These are phyloP conservation scores for Alternaria ethzedia DNA, from an alignment of 2,329 filamentous ascomycete genomes.

Conservation along the genomic window DNA sequence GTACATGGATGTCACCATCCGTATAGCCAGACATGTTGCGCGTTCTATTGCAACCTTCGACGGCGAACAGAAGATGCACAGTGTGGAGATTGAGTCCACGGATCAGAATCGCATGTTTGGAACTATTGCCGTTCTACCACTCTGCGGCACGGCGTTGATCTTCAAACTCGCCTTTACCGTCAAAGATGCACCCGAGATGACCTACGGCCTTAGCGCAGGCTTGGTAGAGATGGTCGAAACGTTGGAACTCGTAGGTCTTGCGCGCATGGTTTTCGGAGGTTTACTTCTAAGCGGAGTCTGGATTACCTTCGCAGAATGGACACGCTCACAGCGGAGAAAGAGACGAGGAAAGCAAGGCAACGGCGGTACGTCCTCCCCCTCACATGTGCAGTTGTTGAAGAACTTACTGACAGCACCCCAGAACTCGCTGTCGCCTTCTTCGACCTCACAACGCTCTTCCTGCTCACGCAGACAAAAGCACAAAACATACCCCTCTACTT, in stretches of 20 bases:
- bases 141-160: slow-evolving; percentile 67
- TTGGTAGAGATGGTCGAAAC: slow-evolving; percentile 57
- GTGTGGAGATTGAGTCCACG: slow-evolving; percentile 28
- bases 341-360: slow-evolving; percentile 22
- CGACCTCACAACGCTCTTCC: slow-evolving; percentile 75
- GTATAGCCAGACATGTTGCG: slow-evolving; percentile 49
- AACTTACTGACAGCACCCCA: slow-evolving; percentile 26
- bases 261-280: slow-evolving; percentile 47
- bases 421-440: slow-evolving; percentile 58
- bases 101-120: slow-evolving; percentile 41
- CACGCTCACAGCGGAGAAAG: slow-evolving; percentile 25
- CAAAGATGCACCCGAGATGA: slow-evolving; percentile 84
- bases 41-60: slow-evolving; percentile 35
- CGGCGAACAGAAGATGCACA: slow-evolving; percentile 12
- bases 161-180: slow-evolving; percentile 93
- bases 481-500: slow-evolving; percentile 87
- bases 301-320: slow-evolving; percentile 38
- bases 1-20: slow-evolving; percentile 67
- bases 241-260: slow-evolving; percentile 37
- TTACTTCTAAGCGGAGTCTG: slow-evolving; percentile 39
- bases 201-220: slow-evolving; percentile 47
- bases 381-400: too few species aligned
- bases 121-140: slow-evolving; percentile 41
- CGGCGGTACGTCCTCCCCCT: slow-evolving; percentile 28
- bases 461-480: slow-evolving; percentile 84